These are phyloP conservation scores for Sanguinoderma infundibulare DNA, from an alignment of 1,284 basidiomycete species.

Conservation along the genomic window DNA sequence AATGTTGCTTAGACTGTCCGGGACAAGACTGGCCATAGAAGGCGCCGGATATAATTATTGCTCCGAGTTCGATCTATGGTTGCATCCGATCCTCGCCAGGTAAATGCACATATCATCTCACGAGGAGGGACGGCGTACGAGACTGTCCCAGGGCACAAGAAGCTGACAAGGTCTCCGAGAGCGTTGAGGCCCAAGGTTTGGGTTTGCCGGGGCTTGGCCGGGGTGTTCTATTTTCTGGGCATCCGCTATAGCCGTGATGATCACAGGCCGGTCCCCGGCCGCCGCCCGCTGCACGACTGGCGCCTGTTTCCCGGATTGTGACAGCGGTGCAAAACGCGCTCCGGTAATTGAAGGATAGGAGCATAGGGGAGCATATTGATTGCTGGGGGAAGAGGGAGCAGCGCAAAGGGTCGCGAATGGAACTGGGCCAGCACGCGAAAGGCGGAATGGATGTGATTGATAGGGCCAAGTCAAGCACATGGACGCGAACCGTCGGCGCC, in stretches of 20 bases:
- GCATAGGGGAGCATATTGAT: background rate
- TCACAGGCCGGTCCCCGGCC: background rate
- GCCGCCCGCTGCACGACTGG: background rate
- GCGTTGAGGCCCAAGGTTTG: background rate
- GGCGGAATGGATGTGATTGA: background rate
- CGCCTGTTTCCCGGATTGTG: background rate
- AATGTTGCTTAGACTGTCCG: no score
- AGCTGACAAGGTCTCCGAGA: background rate
- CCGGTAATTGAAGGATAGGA: background rate
- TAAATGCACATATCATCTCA: no score
- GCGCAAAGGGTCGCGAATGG: background rate
- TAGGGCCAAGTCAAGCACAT: slow-evolving; percentile 4
- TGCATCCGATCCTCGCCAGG: background rate
- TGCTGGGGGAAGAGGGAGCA: background rate
- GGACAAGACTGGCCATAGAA: no score
- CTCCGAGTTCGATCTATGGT: background rate
- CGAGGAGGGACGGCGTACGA: no score
- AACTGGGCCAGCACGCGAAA: background rate
- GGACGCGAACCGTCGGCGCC: slow-evolving; percentile 10
- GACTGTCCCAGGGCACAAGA: no score
- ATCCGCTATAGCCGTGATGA: background rate
- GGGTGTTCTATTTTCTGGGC: background rate
- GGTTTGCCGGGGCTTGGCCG: no score
- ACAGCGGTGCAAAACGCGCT: background rate
- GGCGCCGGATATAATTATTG: background rate